phyloP scores from a whole-genome alignment of 2,329 filamentous ascomycete species.

The Hypoxylon sp. region DNA sequence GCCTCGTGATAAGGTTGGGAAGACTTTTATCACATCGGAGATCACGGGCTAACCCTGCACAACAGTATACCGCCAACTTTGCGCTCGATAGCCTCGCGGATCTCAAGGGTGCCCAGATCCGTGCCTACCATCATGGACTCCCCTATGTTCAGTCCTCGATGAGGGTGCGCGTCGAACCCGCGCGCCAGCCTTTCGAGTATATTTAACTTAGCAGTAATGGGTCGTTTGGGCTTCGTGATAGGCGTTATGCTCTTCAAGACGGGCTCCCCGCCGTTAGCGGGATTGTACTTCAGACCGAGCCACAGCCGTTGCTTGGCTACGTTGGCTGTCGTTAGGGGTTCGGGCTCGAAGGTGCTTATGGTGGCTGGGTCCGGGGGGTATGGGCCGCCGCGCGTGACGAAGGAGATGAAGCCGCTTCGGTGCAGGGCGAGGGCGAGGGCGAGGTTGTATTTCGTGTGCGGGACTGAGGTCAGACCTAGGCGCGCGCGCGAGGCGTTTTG shows the following conservation, averaged over 20 bases:
- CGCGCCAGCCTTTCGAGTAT: slow-evolving; percentile 75
- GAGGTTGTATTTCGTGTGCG: slow-evolving; percentile 85
- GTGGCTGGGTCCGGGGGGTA: slow-evolving; percentile 64
- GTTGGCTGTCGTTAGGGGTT: slow-evolving; percentile 76
- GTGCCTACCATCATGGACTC: slow-evolving; percentile 87
- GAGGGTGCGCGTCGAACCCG: slow-evolving; percentile 74
- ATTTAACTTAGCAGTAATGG: slow-evolving; percentile 73
- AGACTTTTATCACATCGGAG: background rate
- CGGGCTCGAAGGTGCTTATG: slow-evolving; percentile 62
- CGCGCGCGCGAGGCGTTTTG: slow-evolving; percentile 90
- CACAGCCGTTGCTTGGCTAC: slow-evolving; percentile 82
- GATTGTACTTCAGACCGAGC: slow-evolving; percentile 92
- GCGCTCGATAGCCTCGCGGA: slow-evolving; percentile 83
- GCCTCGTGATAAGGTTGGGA: background rate
- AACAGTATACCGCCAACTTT: slow-evolving; percentile 84
- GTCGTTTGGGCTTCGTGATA: slow-evolving; percentile 80
- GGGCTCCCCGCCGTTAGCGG: slow-evolving; percentile 83
- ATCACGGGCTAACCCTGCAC: slow-evolving; percentile 69
- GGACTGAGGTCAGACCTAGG: slow-evolving; percentile 85
- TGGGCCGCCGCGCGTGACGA: slow-evolving; percentile 79
- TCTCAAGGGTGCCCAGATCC: slow-evolving; percentile 82
- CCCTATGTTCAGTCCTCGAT: slow-evolving; percentile 78
- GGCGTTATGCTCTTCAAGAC: slow-evolving; percentile 76
- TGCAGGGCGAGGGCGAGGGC: slow-evolving; percentile 81
- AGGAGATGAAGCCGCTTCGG: slow-evolving; percentile 83